Evolutionary conservation across 2,329 filamentous ascomycete species (phyloP).

Genomic region (Fusarium mexicanum): DNA sequence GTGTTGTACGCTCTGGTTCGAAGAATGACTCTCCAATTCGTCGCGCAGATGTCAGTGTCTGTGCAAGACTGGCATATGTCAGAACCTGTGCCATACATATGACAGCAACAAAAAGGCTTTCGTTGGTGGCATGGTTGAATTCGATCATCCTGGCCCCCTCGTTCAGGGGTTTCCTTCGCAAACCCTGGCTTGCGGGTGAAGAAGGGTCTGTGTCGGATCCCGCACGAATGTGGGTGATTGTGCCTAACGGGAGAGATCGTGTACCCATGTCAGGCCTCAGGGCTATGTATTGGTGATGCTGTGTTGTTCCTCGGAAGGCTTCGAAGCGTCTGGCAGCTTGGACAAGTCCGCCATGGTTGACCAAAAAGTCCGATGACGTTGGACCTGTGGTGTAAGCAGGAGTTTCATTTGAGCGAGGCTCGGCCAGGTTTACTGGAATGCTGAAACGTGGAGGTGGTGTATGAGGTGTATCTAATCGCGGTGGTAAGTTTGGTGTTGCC

Average conservation of each 20-base stretch:
- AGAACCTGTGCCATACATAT: constrained; percentile 42
- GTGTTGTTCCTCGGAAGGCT: constrained; percentile 32
- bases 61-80: constrained; percentile 38
- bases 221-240: constrained; percentile 33
- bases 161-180: constrained; percentile 40
- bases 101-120: constrained; percentile 36
- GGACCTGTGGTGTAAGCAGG: neutral
- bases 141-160: constrained; percentile 37
- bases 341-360: constrained; percentile 38
- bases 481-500: constrained; percentile 38
- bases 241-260: constrained; percentile 28
- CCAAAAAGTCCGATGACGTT: constrained; percentile 6
- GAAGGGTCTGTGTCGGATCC: constrained; percentile 29
- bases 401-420: neutral
- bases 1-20: constrained; percentile 28
- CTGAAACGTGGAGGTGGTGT: constrained; percentile 25
- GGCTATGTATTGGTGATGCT: constrained; percentile 36
- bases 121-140: constrained; percentile 42
- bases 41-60: constrained; percentile 37
- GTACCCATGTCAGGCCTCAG: constrained; percentile 33
- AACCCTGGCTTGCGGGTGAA: constrained; percentile 3
- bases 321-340: constrained; percentile 40
- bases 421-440: constrained; percentile 15
- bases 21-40: constrained; percentile 36
- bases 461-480: constrained; percentile 39